phyloP scores from a whole-genome alignment of 1,284 basidiomycete genomes.

The Ustilago sp. region DNA sequence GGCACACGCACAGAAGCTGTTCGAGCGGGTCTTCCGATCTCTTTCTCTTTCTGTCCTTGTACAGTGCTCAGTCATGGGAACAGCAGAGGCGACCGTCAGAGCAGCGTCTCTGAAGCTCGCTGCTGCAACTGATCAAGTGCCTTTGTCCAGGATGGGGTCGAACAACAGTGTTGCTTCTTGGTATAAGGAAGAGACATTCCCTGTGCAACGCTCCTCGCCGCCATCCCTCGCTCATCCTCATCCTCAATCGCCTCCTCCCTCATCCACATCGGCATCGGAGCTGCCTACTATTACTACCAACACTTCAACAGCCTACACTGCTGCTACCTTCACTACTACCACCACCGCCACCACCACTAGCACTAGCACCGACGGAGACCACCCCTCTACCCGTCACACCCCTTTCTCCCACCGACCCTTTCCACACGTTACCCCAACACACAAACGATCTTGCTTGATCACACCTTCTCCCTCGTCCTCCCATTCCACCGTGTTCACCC shows the following conservation, averaged over 20 bases:
- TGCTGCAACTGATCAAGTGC: background rate
- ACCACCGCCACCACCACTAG: background rate
- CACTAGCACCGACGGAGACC: slow-evolving; percentile 1
- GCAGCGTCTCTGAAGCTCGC: background rate
- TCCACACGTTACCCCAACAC: background rate
- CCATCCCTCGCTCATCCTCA: background rate
- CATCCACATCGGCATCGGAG: background rate
- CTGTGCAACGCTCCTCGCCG: slow-evolving; percentile 10
- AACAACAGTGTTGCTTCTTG: background rate
- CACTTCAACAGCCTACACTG: background rate
- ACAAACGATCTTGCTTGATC: background rate
- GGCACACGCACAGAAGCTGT: background rate
- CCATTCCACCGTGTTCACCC: background rate
- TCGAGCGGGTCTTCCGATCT: slow-evolving; percentile 2
- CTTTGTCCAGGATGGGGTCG: background rate
- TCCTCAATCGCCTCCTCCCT: background rate
- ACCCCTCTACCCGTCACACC: background rate
- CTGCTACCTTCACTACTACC: background rate
- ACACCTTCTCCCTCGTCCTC: slow-evolving; percentile 2
- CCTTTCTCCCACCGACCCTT: background rate
- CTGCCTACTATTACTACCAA: background rate
- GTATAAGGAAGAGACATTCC: slow-evolving; percentile 3
- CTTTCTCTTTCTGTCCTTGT: background rate
- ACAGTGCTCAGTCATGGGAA: slow-evolving; percentile 3
- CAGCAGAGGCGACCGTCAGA: background rate